Evolutionary conservation across 176 grass and related monocot genomes (phyloP), one percentile per base, ranked within the genome.

Genomic region (Avena insularis): DNA sequence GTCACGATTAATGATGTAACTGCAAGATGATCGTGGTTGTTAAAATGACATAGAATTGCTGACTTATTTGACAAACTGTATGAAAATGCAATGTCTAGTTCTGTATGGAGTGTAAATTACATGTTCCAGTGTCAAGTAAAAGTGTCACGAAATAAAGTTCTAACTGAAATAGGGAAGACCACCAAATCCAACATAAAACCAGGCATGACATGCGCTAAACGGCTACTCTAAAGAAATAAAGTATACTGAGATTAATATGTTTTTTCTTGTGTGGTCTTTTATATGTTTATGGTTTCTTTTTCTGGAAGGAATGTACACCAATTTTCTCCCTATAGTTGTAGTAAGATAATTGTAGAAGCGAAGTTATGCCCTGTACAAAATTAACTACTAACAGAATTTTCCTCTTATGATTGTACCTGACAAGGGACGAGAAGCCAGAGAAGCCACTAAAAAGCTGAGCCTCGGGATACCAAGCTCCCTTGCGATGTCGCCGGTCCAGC

Each of bases 381-480:
- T 36, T 71, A 21, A 10, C 8, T 15, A 51, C 69, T 61, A 49
- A 20, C 40, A 5, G 15, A 5, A 57, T 31, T 72, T 65, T 4
- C 16, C 4, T 53, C 40, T 31, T 35, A 17, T 82, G 47, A 29
- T 45, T 78, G 12, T 86, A 83, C 87, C 83, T 85, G 50, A 33
- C 70, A 55, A 95, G 93, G 80, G 60, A 87, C 2, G 85, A 25
- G 54, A 90, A 96, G 70, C 48, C 70, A 51, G 77, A 56, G 27
- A 63, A 89, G 46, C 94, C 94, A 72, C 40, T 90, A 63, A 97
- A 63, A 97, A 94, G 2, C 14, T 60, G 36, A 97, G 79, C 77
- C 88, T 92, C 31, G 92, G 90, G 61, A 92, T 85, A 5, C 83
- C 58, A 9, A 94, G 75, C 38, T 94, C 94, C 78, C 92, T 87